Percentiles rank a stretch among this genome's conserved stretches.
These are phyloP conservation scores for Trametes villosa DNA, from an alignment of 768 basidiomycete genomes.

Conservation along the genomic window DNA sequence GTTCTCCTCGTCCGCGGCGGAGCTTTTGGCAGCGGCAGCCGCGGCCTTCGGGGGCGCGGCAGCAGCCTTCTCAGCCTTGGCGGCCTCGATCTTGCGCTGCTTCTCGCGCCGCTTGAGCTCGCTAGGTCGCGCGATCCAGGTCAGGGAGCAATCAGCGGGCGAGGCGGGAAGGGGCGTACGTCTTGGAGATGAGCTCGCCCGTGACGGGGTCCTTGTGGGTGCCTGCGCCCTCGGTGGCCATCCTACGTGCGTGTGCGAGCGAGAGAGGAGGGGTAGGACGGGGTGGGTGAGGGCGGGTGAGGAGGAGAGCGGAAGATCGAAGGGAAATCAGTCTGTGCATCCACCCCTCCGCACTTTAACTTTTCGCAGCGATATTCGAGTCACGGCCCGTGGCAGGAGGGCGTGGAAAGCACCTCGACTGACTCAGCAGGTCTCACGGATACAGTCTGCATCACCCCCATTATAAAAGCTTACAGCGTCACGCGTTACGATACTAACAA, in stretches of 20 bases:
- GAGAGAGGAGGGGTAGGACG: constrained; percentile 11
- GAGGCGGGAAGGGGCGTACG: constrained; percentile 52
- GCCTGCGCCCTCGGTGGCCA: constrained; percentile 43
- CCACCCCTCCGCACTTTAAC: constrained; percentile 24
- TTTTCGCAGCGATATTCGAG: constrained; percentile 12
- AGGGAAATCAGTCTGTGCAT: constrained; percentile 36
- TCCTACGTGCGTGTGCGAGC: constrained; percentile 31
- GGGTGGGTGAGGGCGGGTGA: constrained; percentile 4
- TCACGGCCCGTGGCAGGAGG: constrained; percentile 4
- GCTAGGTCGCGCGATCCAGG: constrained; percentile 49
- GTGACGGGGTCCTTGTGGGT: constrained; percentile 82
- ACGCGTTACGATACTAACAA: constrained; percentile 7
- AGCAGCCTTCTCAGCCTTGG: constrained; percentile 77
- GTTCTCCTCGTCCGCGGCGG: constrained; percentile 70
- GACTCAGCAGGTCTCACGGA: constrained; percentile 13
- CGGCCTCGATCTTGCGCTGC: constrained; percentile 70
- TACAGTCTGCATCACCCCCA: not conserved
- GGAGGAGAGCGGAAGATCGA: constrained; percentile 18
- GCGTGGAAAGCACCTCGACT: constrained; percentile 1
- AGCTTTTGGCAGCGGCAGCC: constrained; percentile 38
- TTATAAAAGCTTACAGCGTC: not conserved
- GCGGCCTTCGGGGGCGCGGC: constrained; percentile 48
- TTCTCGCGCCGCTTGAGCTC: constrained; percentile 95
- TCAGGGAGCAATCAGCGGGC: constrained; percentile 27
- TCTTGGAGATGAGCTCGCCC: constrained; percentile 97